These are phyloP conservation scores for Mallotus repandus DNA, from an alignment of 441 rosid species.

Conservation along the genomic window DNA sequence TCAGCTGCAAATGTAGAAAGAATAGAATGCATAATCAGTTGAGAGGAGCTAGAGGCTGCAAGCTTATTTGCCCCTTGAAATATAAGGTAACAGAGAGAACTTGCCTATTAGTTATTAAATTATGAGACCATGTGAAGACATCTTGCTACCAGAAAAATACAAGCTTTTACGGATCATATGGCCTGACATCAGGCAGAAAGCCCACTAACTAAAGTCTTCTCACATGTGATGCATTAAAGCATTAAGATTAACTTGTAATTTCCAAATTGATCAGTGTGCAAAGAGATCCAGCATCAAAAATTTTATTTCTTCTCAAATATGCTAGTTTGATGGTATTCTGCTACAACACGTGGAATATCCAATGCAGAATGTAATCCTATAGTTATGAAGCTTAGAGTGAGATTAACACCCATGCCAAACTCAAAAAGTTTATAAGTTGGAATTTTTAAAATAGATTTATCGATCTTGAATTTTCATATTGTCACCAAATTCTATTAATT, in stretches of 20 bases:
- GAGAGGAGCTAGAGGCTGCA: conserved; percentile 84
- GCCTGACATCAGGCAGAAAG: background rate
- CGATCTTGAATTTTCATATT: background rate
- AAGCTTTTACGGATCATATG: background rate
- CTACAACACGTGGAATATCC: background rate
- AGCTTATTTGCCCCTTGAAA: conserved; percentile 70
- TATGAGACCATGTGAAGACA: background rate
- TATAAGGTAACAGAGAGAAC: no score
- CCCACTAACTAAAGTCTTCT: background rate
- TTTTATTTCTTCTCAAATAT: background rate
- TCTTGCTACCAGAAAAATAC: background rate
- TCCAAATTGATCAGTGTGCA: background rate
- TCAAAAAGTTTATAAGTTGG: background rate
- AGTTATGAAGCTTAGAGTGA: background rate
- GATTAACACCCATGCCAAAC: background rate
- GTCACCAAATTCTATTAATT: background rate
- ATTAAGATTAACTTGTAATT: background rate
- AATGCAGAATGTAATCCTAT: background rate
- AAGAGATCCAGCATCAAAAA: background rate
- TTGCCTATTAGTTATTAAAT: background rate
- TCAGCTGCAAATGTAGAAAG: conserved; percentile 91
- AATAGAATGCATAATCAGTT: conserved; percentile 88
- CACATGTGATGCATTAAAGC: background rate
- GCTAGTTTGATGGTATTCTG: background rate
- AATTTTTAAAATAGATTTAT: background rate